Evolutionary conservation across 2,329 filamentous ascomycete genomes (phyloP), one percentile per base, ranked within the genome.

Genomic region (Fusarium udum): DNA sequence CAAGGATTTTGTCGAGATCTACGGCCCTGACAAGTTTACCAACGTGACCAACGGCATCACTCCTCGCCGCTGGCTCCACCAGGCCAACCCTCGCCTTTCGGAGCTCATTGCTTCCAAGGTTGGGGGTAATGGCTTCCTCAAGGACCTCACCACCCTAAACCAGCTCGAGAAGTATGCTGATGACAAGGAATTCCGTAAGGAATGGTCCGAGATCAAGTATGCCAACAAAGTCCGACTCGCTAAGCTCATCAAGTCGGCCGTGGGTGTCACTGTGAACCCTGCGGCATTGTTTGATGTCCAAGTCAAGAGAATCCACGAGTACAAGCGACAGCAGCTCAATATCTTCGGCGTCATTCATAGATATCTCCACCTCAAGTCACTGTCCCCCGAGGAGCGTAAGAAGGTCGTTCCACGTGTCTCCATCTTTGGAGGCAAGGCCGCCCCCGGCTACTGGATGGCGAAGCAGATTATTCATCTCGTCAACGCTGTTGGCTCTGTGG

Each of bases 21-120:
- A 96, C 78, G 96, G 96, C 6, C 92, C 92, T 1, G 96, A 99
- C 87, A 98, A 98, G 83, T 99, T 99, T 84, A 97, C 94, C 65
- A 99, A 99, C 78, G 95, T 99, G 73, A 99, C 96, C 74, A 99
- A 99, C 82, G 96, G 96, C 67, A 97, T 99, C 81, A 99, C 96
- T 2, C 96, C 96, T 16, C 90, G 96, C 78, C 90, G 96, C 80
- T 99, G 96, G 96, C 87, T 99, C 65, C 95, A 99, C 85, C 96
- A 99, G 83, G 96, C 96, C 69, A 99, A 99, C 82, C 96, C 95
- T 16, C 90, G 93, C 63, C 87, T 99, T 36, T 98, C 95, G 1
- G 93, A 95, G 80, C 86, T 99, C 72, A 98, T 99, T 81, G 93
- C 95, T 4, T 94, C 91, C 80, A 98, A 97, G 86, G 88, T 93